These are phyloP conservation scores for Cyberlindnera maritima DNA, from an alignment of 805 yeast genomes.

Conservation along the genomic window DNA sequence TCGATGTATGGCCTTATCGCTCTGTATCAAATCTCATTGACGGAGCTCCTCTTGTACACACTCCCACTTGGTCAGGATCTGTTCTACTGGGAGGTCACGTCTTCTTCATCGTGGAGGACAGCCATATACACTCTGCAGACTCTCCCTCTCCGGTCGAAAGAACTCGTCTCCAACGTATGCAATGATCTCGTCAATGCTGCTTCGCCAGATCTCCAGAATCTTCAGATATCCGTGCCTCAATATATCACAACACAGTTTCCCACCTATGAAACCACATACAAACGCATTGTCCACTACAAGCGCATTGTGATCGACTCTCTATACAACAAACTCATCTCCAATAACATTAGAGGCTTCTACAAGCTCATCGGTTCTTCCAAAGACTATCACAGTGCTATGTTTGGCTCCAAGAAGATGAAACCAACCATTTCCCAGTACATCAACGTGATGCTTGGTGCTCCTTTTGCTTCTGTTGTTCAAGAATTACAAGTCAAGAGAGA, in stretches of 20 bases:
- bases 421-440: slow-evolving; percentile 19
- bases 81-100: slow-evolving; percentile 43
- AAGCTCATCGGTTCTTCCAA: slow-evolving; percentile 26
- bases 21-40: slow-evolving; percentile 34
- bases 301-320: slow-evolving; percentile 15
- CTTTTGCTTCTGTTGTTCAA: slow-evolving; percentile 32
- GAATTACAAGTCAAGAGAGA: slow-evolving; percentile 29
- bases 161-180: slow-evolving; percentile 19
- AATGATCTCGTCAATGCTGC: slow-evolving; percentile 26
- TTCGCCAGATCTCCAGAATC: slow-evolving; percentile 10
- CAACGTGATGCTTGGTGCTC: slow-evolving; percentile 34
- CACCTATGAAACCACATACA: slow-evolving; percentile 9
- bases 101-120: slow-evolving; percentile 32
- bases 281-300: slow-evolving; percentile 13
- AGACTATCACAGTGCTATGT: slow-evolving; percentile 21
- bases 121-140: slow-evolving; percentile 40
- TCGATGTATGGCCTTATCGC: slow-evolving; percentile 32
- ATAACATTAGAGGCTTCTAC: slow-evolving; percentile 21
- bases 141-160: slow-evolving; percentile 28
- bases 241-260: slow-evolving; percentile 10
- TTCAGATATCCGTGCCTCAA: slow-evolving; percentile 10
- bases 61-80: slow-evolving; percentile 42
- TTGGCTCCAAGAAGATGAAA: slow-evolving; percentile 7
- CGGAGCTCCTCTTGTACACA: slow-evolving; percentile 38
- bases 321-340: slow-evolving; percentile 17